Base-by-base conservation (phyloP, 2,329 filamentous ascomycete species). In the Amesomyces nigricolor region DNA sequence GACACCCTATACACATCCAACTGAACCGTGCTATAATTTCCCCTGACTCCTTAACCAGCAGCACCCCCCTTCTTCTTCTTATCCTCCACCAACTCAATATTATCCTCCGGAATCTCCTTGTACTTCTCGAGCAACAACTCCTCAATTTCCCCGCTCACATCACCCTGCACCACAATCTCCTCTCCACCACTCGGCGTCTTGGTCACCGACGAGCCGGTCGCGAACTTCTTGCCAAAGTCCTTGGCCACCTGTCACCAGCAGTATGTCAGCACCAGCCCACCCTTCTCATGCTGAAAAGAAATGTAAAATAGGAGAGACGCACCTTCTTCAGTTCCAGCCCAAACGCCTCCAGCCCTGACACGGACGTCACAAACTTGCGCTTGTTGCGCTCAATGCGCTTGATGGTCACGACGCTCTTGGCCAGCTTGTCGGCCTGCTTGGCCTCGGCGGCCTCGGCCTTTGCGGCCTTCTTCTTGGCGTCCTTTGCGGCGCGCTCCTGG, bases 381-480 rank as follows among this genome's bases (percentile, higher is more conserved):
- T 99, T 99, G 74, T 96, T 97, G 61, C 94, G 85, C 78, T 97
- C 94, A 65, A 99, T 94, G 26, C 94, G 89, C 81, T 96, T 96
- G 75, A 99, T 96, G 55, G 83, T 85, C 52, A 99, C 77, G 67
- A 91, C 87, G 62, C 87, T 89, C 58, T 87, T 83, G 38, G 90
- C 89, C 64, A 92, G 87, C 68, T 87, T 86, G 69, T 91, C 89
- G 22, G 85, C 86, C 61, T 91, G 86, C 69, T 91, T 90, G 60
- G 86, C 83, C 73, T 96, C 92, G 17, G 85, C 86, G 26, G 91
- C 86, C 62, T 91, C 89, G 51, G 94, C 94, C 76, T 96, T 96
- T 55, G 91, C 89, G 38, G 92, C 88, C 75, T 99, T 97, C 79
- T 97, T 99, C 66, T 90, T 86, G 35, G 92, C 91, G 72, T 99